These are phyloP conservation scores for Porpolomopsis calyptriformis DNA, from an alignment of 768 basidiomycete genomes.

Conservation along the genomic window DNA sequence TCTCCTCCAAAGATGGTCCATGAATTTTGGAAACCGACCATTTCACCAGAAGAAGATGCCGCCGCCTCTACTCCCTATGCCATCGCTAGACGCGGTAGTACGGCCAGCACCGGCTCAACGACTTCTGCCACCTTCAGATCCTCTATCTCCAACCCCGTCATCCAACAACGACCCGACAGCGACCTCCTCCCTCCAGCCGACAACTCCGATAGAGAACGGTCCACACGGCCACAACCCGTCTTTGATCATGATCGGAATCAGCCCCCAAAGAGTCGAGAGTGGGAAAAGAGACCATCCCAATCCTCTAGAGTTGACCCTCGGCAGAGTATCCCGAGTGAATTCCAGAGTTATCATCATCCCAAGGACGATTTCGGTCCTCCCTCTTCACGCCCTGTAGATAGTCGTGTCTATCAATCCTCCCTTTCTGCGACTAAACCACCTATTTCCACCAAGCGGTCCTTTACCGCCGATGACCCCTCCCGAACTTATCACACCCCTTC, in stretches of 20 bases:
- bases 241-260: too few relatives aligned
- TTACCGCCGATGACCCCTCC: neutral
- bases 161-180: constrained; percentile 26
- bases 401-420: neutral
- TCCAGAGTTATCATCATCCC: too few relatives aligned
- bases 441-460: neutral
- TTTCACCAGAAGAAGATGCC: constrained; percentile 35
- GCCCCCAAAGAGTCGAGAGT: too few relatives aligned
- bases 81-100: constrained; percentile 37
- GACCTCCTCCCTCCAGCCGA: constrained; percentile 2
- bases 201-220: too few relatives aligned
- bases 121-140: constrained; percentile 32
- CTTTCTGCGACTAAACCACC: neutral
- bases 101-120: constrained; percentile 37
- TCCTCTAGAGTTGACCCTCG: too few relatives aligned
- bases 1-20: constrained; percentile 27
- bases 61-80: constrained; percentile 30
- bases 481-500: neutral
- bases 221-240: too few relatives aligned
- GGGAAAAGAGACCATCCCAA: too few relatives aligned
- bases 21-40: constrained; percentile 41
- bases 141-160: constrained; percentile 26
- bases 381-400: neutral
- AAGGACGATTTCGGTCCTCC: neutral
- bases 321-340: too few relatives aligned